These are phyloP conservation scores for Cinnamomum chago DNA, from an alignment of 164 flowering plant species.

Conservation along the genomic window DNA sequence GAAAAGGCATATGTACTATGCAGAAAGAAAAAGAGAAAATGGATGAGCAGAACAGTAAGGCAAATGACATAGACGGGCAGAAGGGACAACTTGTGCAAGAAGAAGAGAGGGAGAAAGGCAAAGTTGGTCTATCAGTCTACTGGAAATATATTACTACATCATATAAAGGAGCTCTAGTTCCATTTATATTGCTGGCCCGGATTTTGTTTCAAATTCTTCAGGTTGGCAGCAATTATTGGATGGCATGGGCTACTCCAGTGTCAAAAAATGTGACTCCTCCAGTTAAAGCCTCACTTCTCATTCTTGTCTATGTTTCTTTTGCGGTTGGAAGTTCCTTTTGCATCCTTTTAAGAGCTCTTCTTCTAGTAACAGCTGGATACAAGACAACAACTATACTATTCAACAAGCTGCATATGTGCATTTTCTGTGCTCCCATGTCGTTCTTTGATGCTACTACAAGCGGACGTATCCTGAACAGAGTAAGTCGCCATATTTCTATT, in stretches of 20 bases:
- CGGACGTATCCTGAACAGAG: conserved; percentile 82
- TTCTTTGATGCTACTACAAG: conserved; percentile 96
- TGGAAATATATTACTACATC: conserved; percentile 74
- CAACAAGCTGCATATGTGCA: conserved; percentile 67
- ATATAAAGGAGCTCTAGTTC: conserved; percentile 74
- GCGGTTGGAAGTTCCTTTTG: conserved; percentile 67
- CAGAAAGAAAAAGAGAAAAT: conserved; percentile 19
- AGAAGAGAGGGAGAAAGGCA: conserved; percentile 95
- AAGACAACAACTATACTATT: conserved; percentile 74
- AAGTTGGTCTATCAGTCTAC: conserved; percentile 69
- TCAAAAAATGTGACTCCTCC: conserved; percentile 47
- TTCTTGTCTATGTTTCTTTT: conserved; percentile 61
- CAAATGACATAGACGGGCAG: conserved; percentile 31
- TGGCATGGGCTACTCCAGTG: conserved; percentile 87
- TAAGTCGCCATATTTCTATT: conserved; percentile 24
- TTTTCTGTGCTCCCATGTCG: conserved; percentile 94
- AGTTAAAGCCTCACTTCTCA: conserved; percentile 37
- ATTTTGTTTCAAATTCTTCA: conserved; percentile 65
- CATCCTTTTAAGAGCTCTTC: conserved; percentile 45
- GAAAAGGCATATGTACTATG: neutral
- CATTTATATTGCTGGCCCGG: conserved; percentile 57
- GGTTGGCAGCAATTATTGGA: conserved; percentile 94
- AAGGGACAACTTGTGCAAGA: conserved; percentile 81
- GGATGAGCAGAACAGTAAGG: conserved; percentile 23
- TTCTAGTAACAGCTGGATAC: conserved; percentile 57